These are phyloP conservation scores for Acrodontium crateriforme DNA, from an alignment of 2,329 filamentous ascomycete genomes.

Conservation along the genomic window DNA sequence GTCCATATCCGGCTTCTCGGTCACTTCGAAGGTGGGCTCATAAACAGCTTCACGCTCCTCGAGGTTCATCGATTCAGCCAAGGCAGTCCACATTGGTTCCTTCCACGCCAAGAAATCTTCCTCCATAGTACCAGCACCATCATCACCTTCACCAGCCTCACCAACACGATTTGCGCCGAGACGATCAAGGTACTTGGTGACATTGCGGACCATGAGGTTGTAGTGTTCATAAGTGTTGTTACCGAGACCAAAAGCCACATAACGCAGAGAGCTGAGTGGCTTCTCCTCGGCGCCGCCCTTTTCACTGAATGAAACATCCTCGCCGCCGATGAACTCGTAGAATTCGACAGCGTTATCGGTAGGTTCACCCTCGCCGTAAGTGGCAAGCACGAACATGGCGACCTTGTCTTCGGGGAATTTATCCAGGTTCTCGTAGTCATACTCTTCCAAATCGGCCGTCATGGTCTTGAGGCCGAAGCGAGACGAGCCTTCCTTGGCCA, in stretches of 20 bases:
- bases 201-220: slow-evolving; percentile 93
- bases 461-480: slow-evolving; percentile 94
- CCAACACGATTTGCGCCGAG: slow-evolving; percentile 77
- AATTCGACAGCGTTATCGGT: slow-evolving; percentile 99
- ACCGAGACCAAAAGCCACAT: slow-evolving; percentile 87
- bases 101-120: slow-evolving; percentile 99
- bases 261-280: slow-evolving; percentile 72
- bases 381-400: slow-evolving; percentile 88
- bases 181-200: slow-evolving; percentile 67
- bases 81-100: slow-evolving; percentile 91
- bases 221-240: slow-evolving; percentile 99
- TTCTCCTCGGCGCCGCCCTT: slow-evolving; percentile 47
- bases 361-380: slow-evolving; percentile 95
- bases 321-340: slow-evolving; percentile 83
- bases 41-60: slow-evolving; percentile 95
- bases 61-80: slow-evolving; percentile 70
- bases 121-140: slow-evolving; percentile 98
- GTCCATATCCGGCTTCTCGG: slow-evolving; percentile 51
- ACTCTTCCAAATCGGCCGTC: slow-evolving; percentile 95
- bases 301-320: slow-evolving; percentile 70
- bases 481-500: slow-evolving; percentile 95
- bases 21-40: slow-evolving; percentile 78
- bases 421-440: slow-evolving; percentile 91
- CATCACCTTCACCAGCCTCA: slow-evolving; percentile 83
- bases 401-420: slow-evolving; percentile 78